Evolutionary conservation across 306 rosid species (phyloP), one percentile per base, ranked within the genome.

Genomic region (Glycyrrhiza uralensis): DNA sequence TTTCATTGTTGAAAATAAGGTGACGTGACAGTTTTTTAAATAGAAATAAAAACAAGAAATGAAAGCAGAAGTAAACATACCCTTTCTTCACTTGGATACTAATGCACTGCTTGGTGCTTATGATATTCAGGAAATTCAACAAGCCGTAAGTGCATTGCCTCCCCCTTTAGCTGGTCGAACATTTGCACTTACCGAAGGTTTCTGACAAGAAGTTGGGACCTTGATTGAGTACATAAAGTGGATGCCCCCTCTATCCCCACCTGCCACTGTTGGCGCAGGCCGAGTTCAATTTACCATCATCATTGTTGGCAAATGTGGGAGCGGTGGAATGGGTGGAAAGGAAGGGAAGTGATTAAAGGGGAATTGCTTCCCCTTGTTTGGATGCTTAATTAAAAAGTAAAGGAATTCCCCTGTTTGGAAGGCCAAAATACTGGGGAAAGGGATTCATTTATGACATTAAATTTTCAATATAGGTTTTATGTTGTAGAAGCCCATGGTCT

Each of bases 181-280:
- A 69, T 82, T 57, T 60, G 96, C 96, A 0, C 95, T 91, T 50
- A 89, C 95, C 0, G 95, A 91, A 79, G 98, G 96, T 51, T 85
- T 92, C 74, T 92, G 75, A 87, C 47, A 33, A 70, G 32, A 26
- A 51, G 39, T 32, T 49, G 36, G 14, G 75, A 59, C 44, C 33
- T 75, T 41, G 42, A 11, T 47, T 61, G 30, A 51, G 60, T 17
- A 4, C 68, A 17, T 35, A 8, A 5, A 71, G 10, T 59, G 64
- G 76, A 38, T 20, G 9, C 35, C 36, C 15, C 7, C 42, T 8
- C 76, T 44, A 26, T 29, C 38, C 20, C 15, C 54, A n/a, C 30
- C 14, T 42, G 3, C 7, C 13, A 28, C 13, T 26, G 29, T 41
- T 41, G 73, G 47, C 42, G 0, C 15, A 5, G 29, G 4, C 20